Base-by-base conservation (phyloP, 2,329 filamentous ascomycete genomes). In the Curvularia hawaiiensis region DNA sequence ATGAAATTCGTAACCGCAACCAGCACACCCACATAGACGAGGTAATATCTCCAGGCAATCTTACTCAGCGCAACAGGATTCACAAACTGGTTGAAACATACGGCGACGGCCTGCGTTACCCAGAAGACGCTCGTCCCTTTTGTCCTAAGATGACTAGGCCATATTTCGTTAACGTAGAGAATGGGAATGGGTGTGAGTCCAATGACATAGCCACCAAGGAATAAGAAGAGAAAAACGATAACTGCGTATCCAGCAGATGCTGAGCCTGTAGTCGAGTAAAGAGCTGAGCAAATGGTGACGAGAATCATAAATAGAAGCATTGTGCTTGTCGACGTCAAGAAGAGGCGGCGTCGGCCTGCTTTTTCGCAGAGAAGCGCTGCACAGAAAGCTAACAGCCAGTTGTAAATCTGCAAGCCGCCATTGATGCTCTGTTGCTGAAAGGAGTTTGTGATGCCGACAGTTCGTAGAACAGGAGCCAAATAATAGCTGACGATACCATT, bases 111-210 rank as follows among this genome's bases (percentile, higher is more conserved):
- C 38, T 67, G 62, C 2, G 57, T 50, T 20, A 64, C 56, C 60
- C 59, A 67, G 28, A 65, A 63, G 0, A 67, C 53, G n/a, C 61
- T 66, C 5, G 58, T 57, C 16, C 59, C 62, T 45, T 62, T 62
- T 0, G 57, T 60, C 2, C 72, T 63, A 3, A 75, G 59, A 18
- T 65, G 60, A 52, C 67, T 73, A 0, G 74, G 72, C 63, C 74
- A 66, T 31, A 77, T 75, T 55, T 77, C 74, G 28, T 70, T 70
- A 12, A 70, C 56, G 52, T 76, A 77, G 28, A 71, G 67, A 38
- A 73, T 67, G 0, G 68, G 61, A 8, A 75, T 66, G 3, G 71
- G 71, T 0, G 71, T 73, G 52, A 70, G 77, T 16, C 76, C 35
- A 38, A 38, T 18, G 35, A 38, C 35, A 7, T 38, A 38, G 35